Evolutionary conservation across 1,284 basidiomycete genomes (phyloP), one percentile per base, ranked within the genome.

Genomic region (Malassezia dermatis): DNA sequence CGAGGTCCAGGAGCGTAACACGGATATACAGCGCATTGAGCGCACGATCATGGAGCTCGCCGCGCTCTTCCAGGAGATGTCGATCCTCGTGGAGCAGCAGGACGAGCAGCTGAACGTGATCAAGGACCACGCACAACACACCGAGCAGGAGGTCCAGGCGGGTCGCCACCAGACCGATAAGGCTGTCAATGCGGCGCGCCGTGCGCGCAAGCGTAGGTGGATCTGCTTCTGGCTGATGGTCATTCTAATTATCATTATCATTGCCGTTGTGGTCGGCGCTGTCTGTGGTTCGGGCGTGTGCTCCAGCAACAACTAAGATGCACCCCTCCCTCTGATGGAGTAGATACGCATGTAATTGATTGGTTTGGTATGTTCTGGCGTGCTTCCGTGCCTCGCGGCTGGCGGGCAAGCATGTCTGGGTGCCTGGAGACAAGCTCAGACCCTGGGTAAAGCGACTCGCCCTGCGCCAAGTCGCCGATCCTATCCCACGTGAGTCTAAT

Each of bases 1-100:
- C 48, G 91, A 94, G 76, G 89, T 93, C 1, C 89, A 94, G 75
- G 84, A 87, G 64, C 81, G 91, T 48, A 89, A 94, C 69, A 82
- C 86, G 67, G 90, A 95, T 60, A 83, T 96, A 63, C 81, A 82
- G 64, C 83, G 83, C 67, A 89, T 95, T 73, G 89, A 94, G 75
- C 79, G 81, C 64, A 94, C 89, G 2, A 77, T 95, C 48, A 84
- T 82, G 23, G 89, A 95, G 75, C 80, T 95, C 50, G 86, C 85
- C 1, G 86, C 89, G 72, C 78, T 95, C 61, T 90, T 94, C 77
- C 82, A 82, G 62, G 91, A 95, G 51, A 69, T 74, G 62, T 67
- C 66, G 48, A 72, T 70, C 48, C 62, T 74, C 13, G 68, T 74
- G 24, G 63, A 68, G 47, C 68, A 74, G 57, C 71, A 74, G 54